Base-by-base conservation (phyloP, 2,329 filamentous ascomycete genomes). In the Clarireedia sp. region DNA sequence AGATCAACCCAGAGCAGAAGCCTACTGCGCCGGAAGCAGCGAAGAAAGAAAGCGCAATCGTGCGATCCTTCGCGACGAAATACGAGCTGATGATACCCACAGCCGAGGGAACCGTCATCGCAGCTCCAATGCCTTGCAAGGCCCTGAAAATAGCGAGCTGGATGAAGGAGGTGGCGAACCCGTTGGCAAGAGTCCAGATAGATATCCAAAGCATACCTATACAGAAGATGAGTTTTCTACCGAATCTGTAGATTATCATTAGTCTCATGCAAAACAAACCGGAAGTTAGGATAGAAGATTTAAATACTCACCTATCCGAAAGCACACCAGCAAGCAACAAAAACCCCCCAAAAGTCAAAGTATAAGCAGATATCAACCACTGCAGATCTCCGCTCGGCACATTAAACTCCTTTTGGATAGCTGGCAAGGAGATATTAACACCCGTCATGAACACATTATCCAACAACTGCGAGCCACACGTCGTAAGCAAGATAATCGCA, bases 51-150 rank as follows among this genome's bases (percentile, higher is more conserved):
- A 73, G 59, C 2, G 67, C 71, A 5, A 69, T 64, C 5, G 71
- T 72, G 1, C 71, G 66, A 51, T 72, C 71, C 38, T 68, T 62
- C 10, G 68, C 66, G 9, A 68, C 68, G 21, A 72, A 73, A 59
- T 72, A 72, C 19, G 63, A 75, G 48, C 64, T 70, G 51, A 78
- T 75, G 21, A 78, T 71, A 1, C 73, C 70, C 0, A 77, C 74
- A 0, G 73, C 72, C 0, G 74, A 73, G 1, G 75, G 74, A 0
- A 77, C 67, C 2, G 74, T 75, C 70, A 77, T 70, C 5, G 75
- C 73, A 1, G 74, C 67, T 1, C 73, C 74, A 9, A 75, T 68
- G 1, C 75, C 75, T 46, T 76, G 74, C 0, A 77, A 64, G 0
- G 74, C 75, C n/a, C 75, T 71, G 52, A 73, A 73, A 3, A 69